phyloP scores from a whole-genome alignment of 305 asterid species.

The Rubia peregrina region DNA sequence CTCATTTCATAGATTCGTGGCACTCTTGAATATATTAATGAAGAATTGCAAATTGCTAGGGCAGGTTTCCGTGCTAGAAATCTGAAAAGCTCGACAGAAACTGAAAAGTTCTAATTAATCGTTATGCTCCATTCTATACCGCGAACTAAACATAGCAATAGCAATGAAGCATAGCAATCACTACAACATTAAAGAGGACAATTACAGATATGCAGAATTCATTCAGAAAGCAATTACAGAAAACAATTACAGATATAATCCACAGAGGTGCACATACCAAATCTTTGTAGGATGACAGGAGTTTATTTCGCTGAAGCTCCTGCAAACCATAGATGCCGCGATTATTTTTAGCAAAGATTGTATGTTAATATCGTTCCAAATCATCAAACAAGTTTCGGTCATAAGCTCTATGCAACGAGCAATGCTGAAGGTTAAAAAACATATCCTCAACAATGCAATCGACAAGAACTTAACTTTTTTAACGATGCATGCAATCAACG shows the following conservation, averaged over 20 bases:
- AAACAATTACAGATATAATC: conserved; percentile 6
- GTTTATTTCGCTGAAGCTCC: conserved; percentile 44
- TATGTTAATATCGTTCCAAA: neutral
- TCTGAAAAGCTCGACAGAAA: neutral
- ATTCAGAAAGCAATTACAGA: neutral
- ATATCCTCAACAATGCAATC: neutral
- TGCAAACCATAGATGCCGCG: conserved; percentile 20
- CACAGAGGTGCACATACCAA: conserved; percentile 41
- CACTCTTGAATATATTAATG: neutral
- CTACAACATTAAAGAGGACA: neutral
- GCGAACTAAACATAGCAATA: neutral
- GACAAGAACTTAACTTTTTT: neutral
- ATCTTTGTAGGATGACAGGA: conserved; percentile 59
- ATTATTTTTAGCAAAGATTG: neutral
- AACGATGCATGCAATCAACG: too few species aligned
- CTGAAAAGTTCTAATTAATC: neutral
- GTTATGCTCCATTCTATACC: neutral
- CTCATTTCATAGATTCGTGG: neutral
- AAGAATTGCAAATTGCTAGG: neutral
- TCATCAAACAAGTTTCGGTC: neutral
- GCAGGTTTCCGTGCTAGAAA: neutral
- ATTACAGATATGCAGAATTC: neutral
- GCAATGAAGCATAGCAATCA: neutral
- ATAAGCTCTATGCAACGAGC: neutral
- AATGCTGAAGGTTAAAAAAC: neutral